phyloP scores from a whole-genome alignment of 192 early-diverging fungal genomes.

The Umbelopsis ramanniana region DNA sequence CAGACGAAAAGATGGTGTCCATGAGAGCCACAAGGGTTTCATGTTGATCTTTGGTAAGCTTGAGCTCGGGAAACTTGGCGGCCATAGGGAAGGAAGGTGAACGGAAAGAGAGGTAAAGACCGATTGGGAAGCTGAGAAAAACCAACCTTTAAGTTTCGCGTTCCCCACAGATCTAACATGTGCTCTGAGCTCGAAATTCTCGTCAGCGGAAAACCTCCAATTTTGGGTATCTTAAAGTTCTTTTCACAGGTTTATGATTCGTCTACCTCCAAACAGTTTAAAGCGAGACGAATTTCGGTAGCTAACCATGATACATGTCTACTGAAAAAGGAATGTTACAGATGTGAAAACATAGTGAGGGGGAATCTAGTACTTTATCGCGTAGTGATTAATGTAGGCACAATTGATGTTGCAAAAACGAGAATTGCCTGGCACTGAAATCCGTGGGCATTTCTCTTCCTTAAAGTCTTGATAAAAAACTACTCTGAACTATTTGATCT shows the following conservation, averaged over 20 bases:
- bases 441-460: too few species aligned
- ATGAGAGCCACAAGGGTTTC: constrained; percentile 50
- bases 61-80: constrained; percentile 23
- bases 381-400: too few species aligned
- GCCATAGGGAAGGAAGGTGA: constrained; percentile 1
- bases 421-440: too few species aligned
- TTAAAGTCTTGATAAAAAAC: too few species aligned
- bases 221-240: not conserved
- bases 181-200: not conserved
- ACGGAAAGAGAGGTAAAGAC: not conserved
- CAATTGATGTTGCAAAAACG: too few species aligned
- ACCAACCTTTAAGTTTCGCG: not conserved
- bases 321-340: too few species aligned
- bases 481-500: too few species aligned
- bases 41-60: constrained; percentile 38
- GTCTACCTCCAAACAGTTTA: too few species aligned
- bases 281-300: too few species aligned
- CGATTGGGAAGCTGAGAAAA: not conserved
- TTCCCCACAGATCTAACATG: constrained; percentile 17
- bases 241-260: not conserved
- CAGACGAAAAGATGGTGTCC: constrained; percentile 52
- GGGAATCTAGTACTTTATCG: too few species aligned
- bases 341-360: too few species aligned
- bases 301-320: too few species aligned
- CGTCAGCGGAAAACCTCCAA: constrained; percentile 2